Evolutionary conservation across 2,329 filamentous ascomycete species (phyloP), one percentile per base, ranked within the genome.

Genomic region (Aureobasidium namibiae): DNA sequence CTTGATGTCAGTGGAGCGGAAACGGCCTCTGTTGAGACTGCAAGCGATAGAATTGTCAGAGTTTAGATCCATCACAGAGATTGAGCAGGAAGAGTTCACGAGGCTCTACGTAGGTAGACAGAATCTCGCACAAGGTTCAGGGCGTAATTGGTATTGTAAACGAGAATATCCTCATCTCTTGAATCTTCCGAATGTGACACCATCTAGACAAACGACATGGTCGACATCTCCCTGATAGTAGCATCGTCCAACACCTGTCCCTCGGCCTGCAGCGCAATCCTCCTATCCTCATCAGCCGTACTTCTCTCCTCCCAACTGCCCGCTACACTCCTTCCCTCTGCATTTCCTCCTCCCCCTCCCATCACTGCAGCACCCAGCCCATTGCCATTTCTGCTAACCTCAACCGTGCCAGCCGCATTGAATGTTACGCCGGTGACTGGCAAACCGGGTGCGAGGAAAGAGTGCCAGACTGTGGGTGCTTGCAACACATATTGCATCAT

Each of bases 401-500:
- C 29, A 4, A 45, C 53, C 11, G 24, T 45, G 4, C 52, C 53
- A 8, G 34, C 46, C 5, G 63, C 53, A 60, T 64, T 39, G 54
- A 56, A 54, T 67, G 68, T 63, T 64, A 65, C 59, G 69, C 46
- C 52, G 64, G 69, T 67, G 67, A 69, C n/a, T 66, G 64, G 63
- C 18, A 63, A 60, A 63, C 70, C 67, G 49, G 70, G 67, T 24
- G 64, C 67, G 60, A 73, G 69, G 72, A 89, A 90, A 63, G 87
- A 80, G 69, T 89, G 86, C 87, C 87, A 90, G 70, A 85, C 88
- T 67, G 88, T 88, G 5, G 87, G 87, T 11, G 86, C 83, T 70
- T 89, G 85, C 26, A 90, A 75, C 59, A 90, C 89, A 66, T 90
- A 90, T 81, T 91, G 85, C 67, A 91, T 90, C 94, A 99, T 99